Evolutionary conservation across 2,329 filamentous ascomycete genomes (phyloP).

Genomic region (Claviceps quebecensis): DNA sequence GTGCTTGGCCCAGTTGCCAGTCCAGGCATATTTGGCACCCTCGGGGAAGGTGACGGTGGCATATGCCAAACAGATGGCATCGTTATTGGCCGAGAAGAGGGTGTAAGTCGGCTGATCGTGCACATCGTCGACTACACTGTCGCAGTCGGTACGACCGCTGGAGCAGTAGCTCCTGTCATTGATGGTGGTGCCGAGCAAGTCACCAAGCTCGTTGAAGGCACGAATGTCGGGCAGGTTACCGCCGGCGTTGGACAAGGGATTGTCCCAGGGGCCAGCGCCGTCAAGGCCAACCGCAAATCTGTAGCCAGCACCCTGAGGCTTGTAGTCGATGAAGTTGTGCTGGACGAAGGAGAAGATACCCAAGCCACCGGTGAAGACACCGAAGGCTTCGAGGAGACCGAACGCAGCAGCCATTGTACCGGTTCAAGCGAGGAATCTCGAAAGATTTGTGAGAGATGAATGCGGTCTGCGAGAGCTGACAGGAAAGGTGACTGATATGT

Average conservation of each 20-base stretch:
- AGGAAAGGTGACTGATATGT: neutral
- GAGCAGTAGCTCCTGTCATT: neutral
- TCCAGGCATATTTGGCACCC: neutral
- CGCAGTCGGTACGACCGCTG: neutral
- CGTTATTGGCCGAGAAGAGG: neutral
- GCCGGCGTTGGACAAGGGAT: neutral
- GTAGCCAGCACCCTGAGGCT: neutral
- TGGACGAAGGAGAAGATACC: neutral
- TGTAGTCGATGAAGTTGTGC: neutral
- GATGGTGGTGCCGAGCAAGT: neutral
- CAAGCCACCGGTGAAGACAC: neutral
- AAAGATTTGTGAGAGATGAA: neutral
- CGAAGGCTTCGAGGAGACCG: neutral
- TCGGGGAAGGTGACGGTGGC: neutral
- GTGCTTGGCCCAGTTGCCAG: neutral
- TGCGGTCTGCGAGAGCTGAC: too few species aligned
- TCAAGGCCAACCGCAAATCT: neutral
- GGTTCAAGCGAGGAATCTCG: too few species aligned
- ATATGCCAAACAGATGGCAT: neutral
- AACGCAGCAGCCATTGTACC: neutral
- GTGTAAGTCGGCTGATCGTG: neutral
- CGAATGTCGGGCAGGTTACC: neutral
- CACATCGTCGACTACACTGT: neutral
- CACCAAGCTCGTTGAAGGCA: neutral
- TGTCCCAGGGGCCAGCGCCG: neutral